phyloP scores from a whole-genome alignment of 202 grass and related monocot species.

The Digitaria exilis region DNA sequence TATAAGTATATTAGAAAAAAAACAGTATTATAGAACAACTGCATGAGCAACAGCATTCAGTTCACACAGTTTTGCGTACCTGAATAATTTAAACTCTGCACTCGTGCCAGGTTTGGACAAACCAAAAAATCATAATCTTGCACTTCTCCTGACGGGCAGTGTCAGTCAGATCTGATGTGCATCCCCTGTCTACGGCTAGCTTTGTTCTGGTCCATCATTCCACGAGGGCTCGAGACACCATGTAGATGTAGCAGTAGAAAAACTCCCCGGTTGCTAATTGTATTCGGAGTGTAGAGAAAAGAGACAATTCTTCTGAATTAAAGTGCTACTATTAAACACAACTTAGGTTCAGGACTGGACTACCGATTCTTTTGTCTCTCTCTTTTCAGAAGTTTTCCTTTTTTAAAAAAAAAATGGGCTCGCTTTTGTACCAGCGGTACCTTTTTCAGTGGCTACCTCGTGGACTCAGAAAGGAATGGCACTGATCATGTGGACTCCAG shows the following conservation, averaged over 20 bases:
- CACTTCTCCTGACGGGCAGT: background rate
- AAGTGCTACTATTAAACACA: background rate
- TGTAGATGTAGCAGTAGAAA: background rate
- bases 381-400: too few species aligned
- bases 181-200: background rate
- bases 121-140: background rate
- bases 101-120: background rate
- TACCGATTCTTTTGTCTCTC: too few species aligned
- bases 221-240: background rate
- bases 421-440: background rate
- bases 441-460: too few species aligned
- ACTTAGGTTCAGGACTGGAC: background rate
- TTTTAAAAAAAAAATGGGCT: background rate
- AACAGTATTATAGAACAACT: too few species aligned
- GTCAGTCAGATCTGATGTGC: background rate
- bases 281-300: background rate
- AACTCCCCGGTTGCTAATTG: background rate
- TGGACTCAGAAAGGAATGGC: too few species aligned
- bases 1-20: too few species aligned
- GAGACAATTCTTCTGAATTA: background rate
- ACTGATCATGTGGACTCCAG: too few species aligned
- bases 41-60: too few species aligned
- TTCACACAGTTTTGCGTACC: background rate
- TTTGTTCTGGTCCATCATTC: conserved; percentile 6
- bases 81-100: background rate